Evolutionary conservation across 2,329 filamentous ascomycete species (phyloP).

Genomic region (Dactylellina haptotyla): DNA sequence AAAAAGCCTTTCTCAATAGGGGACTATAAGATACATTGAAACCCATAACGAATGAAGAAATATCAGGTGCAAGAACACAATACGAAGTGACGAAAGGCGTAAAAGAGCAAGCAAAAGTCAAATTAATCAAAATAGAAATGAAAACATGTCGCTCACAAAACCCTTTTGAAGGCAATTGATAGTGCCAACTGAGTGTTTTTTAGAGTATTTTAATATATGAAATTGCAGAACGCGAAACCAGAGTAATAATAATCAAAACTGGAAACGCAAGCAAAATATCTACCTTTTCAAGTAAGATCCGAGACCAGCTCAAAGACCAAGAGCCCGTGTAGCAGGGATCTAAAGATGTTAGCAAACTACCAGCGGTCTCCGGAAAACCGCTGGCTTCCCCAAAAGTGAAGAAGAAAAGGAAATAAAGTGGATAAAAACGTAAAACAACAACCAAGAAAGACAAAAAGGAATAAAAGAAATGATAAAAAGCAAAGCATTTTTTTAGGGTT

Average conservation of each 20-base stretch:
- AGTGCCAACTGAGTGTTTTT: not conserved
- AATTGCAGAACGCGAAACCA: not conserved
- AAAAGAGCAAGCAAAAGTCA: not conserved
- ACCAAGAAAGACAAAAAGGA: not conserved
- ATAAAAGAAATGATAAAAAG: conserved; percentile 7
- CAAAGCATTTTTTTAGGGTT: conserved; percentile 31
- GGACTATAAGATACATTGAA: not conserved
- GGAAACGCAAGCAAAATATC: not conserved
- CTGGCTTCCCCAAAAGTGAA: conserved; percentile 2
- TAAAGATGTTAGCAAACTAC: conserved; percentile 1
- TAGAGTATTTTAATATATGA: conserved; percentile 14
- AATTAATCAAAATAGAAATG: not conserved
- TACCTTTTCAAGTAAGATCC: not conserved
- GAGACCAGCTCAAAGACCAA: not conserved
- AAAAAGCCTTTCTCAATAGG: too few relatives aligned
- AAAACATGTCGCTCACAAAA: not conserved
- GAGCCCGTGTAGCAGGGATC: not conserved
- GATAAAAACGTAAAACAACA: too few relatives aligned
- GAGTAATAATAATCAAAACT: not conserved
- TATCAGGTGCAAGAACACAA: not conserved
- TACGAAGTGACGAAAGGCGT: not conserved
- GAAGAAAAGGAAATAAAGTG: not conserved
- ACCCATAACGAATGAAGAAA: not conserved
- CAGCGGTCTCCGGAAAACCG: conserved; percentile 13
- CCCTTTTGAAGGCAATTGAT: not conserved